Conservation (phyloP, 441 rosid species). For the Corymbia citriodora region DNA sequence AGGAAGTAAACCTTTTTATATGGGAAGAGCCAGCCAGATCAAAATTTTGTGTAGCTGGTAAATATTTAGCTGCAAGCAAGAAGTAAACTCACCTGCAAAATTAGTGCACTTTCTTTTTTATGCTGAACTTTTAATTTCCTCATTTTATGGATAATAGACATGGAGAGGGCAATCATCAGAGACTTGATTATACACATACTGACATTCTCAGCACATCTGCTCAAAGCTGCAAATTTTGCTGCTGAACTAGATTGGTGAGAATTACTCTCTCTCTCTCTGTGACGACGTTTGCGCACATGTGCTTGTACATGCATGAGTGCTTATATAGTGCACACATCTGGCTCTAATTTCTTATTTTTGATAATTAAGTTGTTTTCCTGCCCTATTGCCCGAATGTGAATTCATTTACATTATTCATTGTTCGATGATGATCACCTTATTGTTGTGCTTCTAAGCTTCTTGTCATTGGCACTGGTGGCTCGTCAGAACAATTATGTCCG, state of each 20-base stretch:
- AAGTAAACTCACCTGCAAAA: not conserved
- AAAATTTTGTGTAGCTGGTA: not conserved
- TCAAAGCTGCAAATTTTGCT: conserved; percentile 75
- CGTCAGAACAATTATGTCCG: conserved; percentile 86
- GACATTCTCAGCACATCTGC: conserved; percentile 63
- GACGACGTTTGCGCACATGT: not conserved
- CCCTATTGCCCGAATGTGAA: not conserved
- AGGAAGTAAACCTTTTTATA: not conserved
- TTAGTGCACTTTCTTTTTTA: not conserved
- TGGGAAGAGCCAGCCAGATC: not conserved
- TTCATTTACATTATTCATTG: not conserved
- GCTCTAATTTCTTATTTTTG: not conserved
- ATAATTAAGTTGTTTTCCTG: not conserved
- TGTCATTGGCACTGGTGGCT: conserved; percentile 86
- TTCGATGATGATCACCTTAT: not conserved
- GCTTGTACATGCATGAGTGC: not conserved
- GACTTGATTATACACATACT: conserved; percentile 78
- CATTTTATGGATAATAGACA: conserved; percentile 39
- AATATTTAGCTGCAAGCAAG: not conserved
- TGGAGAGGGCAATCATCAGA: conserved; percentile 91
- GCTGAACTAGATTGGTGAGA: conserved; percentile 97
- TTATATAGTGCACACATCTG: not conserved
- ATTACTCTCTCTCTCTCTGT: not conserved
- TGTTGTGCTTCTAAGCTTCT: conserved; percentile 38
- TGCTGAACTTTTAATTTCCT: not conserved